phyloP scores from a whole-genome alignment of 306 rosid genomes.

The Mucuna pruriens region DNA sequence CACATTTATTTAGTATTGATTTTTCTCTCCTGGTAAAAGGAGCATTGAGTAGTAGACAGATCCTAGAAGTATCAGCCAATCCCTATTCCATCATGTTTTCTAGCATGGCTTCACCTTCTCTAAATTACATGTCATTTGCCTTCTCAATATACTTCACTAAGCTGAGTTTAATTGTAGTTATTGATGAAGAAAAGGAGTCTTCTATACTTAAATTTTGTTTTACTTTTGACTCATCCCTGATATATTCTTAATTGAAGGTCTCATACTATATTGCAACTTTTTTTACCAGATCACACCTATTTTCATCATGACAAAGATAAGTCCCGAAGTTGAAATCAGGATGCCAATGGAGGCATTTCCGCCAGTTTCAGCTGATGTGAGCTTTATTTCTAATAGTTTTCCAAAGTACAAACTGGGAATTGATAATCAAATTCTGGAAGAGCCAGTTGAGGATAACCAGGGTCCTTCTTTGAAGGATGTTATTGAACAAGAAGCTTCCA shows the following conservation, averaged over 20 bases:
- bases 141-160: constrained; percentile 5
- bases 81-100: constrained; percentile 8
- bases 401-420: constrained; percentile 87
- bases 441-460: constrained; percentile 65
- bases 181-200: not conserved
- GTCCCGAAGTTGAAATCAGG: constrained; percentile 70
- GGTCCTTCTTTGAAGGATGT: constrained; percentile 83
- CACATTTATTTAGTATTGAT: constrained; percentile 10
- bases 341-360: constrained; percentile 65
- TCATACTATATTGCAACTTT: constrained; percentile 23
- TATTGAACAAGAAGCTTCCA: constrained; percentile 74
- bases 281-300: constrained; percentile 42
- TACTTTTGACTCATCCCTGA: constrained; percentile 3
- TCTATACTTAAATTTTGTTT: constrained; percentile 28
- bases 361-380: constrained; percentile 89
- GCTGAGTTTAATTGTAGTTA: not conserved
- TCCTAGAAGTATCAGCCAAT: constrained; percentile 4
- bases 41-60: not conserved
- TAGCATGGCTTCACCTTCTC: constrained; percentile 20
- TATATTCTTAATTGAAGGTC: constrained; percentile 18
- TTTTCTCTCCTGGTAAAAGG: constrained; percentile 20
- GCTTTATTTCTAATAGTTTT: constrained; percentile 71
- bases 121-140: constrained; percentile 3
- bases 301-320: constrained; percentile 82
- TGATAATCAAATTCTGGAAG: constrained; percentile 78